Percentiles rank a stretch among this genome's conserved stretches.
phyloP scores from a whole-genome alignment of 106 monocot genomes.

The Dendrobium catenatum region DNA sequence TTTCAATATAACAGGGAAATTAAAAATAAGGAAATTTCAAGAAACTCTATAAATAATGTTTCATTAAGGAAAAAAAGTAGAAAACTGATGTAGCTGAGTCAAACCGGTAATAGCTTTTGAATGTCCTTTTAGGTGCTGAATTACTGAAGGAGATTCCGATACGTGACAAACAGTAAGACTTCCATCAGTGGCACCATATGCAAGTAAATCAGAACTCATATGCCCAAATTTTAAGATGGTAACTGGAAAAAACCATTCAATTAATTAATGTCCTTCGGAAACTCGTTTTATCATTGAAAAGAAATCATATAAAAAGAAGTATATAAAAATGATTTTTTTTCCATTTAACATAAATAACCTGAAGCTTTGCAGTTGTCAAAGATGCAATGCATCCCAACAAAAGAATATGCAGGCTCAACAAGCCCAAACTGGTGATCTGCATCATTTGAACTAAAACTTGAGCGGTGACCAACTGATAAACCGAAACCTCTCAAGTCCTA shows the following conservation, averaged over 20 bases:
- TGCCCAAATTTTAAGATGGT: conserved; percentile 91
- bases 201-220: conserved; percentile 92
- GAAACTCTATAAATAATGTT: neutral
- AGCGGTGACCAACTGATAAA: conserved; percentile 28
- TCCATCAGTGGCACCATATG: conserved; percentile 92
- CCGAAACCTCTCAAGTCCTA: conserved; percentile 65
- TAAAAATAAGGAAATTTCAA: neutral
- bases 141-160: conserved; percentile 57
- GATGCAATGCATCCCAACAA: conserved; percentile 96
- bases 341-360: conserved; percentile 36
- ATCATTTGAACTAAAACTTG: conserved; percentile 65
- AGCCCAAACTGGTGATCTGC: conserved; percentile 41
- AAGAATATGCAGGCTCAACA: conserved; percentile 88
- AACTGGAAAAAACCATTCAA: conserved; percentile 33
- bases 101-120: conserved; percentile 91
- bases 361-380: conserved; percentile 93
- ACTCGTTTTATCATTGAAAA: neutral
- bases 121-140: conserved; percentile 78
- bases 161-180: conserved; percentile 73
- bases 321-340: conserved; percentile 3
- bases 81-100: conserved; percentile 8
- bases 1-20: neutral
- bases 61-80: neutral
- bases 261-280: neutral
- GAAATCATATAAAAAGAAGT: neutral